These are phyloP conservation scores for Yamadazyma sp. DNA, from an alignment of 1,139 yeast genomes.

Conservation along the genomic window DNA sequence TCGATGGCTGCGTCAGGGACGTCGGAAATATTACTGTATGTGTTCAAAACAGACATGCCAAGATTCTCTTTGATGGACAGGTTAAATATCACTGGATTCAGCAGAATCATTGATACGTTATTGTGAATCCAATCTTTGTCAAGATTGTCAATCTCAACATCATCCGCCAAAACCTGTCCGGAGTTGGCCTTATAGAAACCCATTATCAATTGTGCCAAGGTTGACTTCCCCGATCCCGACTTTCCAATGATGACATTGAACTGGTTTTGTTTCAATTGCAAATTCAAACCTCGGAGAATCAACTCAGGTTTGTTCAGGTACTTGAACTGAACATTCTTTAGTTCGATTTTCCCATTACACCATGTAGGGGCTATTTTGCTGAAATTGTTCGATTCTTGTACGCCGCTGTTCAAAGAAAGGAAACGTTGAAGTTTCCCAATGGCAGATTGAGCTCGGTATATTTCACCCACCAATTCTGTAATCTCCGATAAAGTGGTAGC, in stretches of 20 bases:
- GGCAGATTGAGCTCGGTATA: slow-evolving; percentile 69
- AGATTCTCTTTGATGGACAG: slow-evolving; percentile 66
- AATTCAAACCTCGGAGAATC: slow-evolving; percentile 45
- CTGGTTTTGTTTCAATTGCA: slow-evolving; percentile 46
- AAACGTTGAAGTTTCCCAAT: slow-evolving; percentile 38
- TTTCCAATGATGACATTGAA: slow-evolving; percentile 72
- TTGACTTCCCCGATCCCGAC: slow-evolving; percentile 93
- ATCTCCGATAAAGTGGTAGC: slow-evolving; percentile 58
- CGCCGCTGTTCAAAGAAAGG: slow-evolving; percentile 9
- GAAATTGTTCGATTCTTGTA: background rate
- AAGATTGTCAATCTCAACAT: slow-evolving; percentile 41
- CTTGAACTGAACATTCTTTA: slow-evolving; percentile 55
- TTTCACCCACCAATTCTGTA: slow-evolving; percentile 51
- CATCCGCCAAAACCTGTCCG: slow-evolving; percentile 73
- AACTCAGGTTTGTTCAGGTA: slow-evolving; percentile 58
- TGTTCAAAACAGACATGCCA: slow-evolving; percentile 38
- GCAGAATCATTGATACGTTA: slow-evolving; percentile 73
- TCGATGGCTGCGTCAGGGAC: slow-evolving; percentile 28
- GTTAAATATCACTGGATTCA: slow-evolving; percentile 63
- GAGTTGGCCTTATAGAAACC: slow-evolving; percentile 50
- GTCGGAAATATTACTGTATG: slow-evolving; percentile 22
- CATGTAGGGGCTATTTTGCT: slow-evolving; percentile 25
- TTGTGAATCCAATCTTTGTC: slow-evolving; percentile 55
- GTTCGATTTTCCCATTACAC: slow-evolving; percentile 46
- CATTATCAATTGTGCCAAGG: slow-evolving; percentile 63